These are phyloP conservation scores for Termitomyces sp. DNA, from an alignment of 768 basidiomycete species.

Conservation along the genomic window DNA sequence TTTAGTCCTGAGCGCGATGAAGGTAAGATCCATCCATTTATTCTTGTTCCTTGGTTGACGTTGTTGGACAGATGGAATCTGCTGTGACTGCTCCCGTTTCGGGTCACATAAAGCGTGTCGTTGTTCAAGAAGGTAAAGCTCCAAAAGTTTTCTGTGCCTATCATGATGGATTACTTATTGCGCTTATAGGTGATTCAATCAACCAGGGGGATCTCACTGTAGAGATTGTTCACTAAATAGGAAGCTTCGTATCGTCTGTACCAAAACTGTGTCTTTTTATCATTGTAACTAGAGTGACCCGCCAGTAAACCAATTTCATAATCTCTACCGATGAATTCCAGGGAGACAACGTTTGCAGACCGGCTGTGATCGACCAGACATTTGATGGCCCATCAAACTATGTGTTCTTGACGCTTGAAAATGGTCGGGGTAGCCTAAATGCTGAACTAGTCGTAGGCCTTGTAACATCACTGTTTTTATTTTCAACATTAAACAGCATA, in stretches of 20 bases:
- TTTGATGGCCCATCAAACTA: background rate
- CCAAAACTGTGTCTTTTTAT: background rate
- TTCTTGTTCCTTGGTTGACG: slow-evolving; percentile 8
- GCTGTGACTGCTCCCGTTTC: slow-evolving; percentile 95
- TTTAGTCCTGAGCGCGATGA: slow-evolving; percentile 90
- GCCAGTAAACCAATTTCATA: background rate
- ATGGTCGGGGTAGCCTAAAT: background rate
- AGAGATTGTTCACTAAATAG: slow-evolving; percentile 60
- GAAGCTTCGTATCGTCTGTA: background rate
- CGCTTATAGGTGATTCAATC: slow-evolving; percentile 78
- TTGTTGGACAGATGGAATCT: slow-evolving; percentile 81
- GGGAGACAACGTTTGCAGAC: background rate
- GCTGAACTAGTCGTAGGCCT: background rate
- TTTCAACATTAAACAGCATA: background rate
- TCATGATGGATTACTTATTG: background rate
- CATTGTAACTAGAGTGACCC: background rate
- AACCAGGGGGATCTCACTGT: slow-evolving; percentile 89
- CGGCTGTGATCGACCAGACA: background rate
- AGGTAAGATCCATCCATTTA: slow-evolving; percentile 44
- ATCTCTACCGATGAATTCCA: background rate
- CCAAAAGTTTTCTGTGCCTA: background rate
- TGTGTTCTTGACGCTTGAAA: background rate
- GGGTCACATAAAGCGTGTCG: slow-evolving; percentile 91
- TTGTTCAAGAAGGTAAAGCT: slow-evolving; percentile 73
- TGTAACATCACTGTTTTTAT: background rate